A percentile compares a stretch with the other conserved stretches of the same genome.
These are phyloP conservation scores for Metschnikowia similis DNA, from an alignment of 805 yeast genomes.

Conservation along the genomic window DNA sequence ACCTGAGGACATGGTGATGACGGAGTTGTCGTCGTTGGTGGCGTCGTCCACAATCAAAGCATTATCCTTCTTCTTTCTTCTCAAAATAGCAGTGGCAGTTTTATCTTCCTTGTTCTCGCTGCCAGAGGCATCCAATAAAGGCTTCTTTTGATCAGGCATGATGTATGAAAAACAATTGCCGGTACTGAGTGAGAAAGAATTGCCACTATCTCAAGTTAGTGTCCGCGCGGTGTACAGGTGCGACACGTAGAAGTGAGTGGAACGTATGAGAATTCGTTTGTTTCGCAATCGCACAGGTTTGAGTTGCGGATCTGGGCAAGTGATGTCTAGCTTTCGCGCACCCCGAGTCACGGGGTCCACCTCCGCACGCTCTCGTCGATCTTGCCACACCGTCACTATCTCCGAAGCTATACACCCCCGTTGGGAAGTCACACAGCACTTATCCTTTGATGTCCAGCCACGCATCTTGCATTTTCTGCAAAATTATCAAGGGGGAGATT, in stretches of 20 bases:
- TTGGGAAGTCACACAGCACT: neutral
- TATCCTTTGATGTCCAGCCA: constrained; percentile 29
- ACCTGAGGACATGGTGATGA: constrained; percentile 88
- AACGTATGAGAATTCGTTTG: constrained; percentile 3
- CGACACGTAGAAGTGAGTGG: constrained; percentile 7
- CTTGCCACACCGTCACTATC: neutral
- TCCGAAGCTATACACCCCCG: neutral
- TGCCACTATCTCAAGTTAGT: constrained; percentile 3
- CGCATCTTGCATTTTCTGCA: constrained; percentile 85
- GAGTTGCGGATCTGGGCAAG: neutral
- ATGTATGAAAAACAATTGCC: constrained; percentile 3
- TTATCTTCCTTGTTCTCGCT: constrained; percentile 52
- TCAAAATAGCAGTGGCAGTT: constrained; percentile 95
- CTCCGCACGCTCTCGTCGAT: neutral
- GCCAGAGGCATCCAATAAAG: constrained; percentile 59
- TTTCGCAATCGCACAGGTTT: constrained; percentile 2
- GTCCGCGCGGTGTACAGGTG: constrained; percentile 9
- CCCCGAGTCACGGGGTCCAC: neutral
- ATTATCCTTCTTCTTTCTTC: constrained; percentile 97
- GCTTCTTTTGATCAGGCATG: constrained; percentile 30
- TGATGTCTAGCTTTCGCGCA: neutral
- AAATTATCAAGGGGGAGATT: constrained; percentile 91
- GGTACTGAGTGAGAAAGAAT: constrained; percentile 1
- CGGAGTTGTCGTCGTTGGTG: constrained; percentile 93
- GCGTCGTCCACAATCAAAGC: constrained; percentile 96